Evolutionary conservation across 2,329 filamentous ascomycete species (phyloP), one percentile per base, ranked within the genome.

Genomic region (Lachnellula arida): DNA sequence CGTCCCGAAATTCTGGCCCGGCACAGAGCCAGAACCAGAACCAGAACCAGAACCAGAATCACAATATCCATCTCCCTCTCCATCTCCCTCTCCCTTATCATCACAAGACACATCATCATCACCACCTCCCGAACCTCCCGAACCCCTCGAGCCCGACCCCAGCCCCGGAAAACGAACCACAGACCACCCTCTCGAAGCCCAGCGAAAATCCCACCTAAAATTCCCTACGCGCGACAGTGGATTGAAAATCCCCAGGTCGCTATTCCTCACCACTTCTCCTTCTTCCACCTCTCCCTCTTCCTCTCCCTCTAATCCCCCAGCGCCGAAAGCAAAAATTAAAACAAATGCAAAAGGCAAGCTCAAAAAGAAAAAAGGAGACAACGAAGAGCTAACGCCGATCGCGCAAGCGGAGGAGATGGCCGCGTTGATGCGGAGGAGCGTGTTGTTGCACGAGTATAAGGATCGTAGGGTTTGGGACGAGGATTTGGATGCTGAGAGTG

Each of bases 371-470:
- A 23, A 43, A 25, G 25, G 39, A 8, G 17, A 55, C 32, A 22
- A 43, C 39, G 17, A 47, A 34, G n/a, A 39, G 25, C n/a, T 55
- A 12, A 46, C 49, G 1, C 54, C 57, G 2, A 19, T 28, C 2
- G 12, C 23, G 1, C 68, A 70, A 56, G 63, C 66, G 2, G 40
- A 59, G 9, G 60, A 67, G 42, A 53, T 70, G 42, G 55, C 49
- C 0, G 22, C 9, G 1, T 22, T 67, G 1, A 65, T 70, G 63
- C 51, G 61, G 35, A 61, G 66, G 43, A 68, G 67, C 52, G 34
- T 70, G 0, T 25, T 49, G 3, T 9, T 59, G n/a, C 54, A 65
- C 49, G 67, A 68, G 28, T 60, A 59, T 17, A 60, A 58, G 25
- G 61, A 63, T 15, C 43, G 62, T 17, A 55, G 43, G 28, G 15